phyloP scores from a whole-genome alignment of 208 protist species.

The Leishmania martiniquensis region DNA sequence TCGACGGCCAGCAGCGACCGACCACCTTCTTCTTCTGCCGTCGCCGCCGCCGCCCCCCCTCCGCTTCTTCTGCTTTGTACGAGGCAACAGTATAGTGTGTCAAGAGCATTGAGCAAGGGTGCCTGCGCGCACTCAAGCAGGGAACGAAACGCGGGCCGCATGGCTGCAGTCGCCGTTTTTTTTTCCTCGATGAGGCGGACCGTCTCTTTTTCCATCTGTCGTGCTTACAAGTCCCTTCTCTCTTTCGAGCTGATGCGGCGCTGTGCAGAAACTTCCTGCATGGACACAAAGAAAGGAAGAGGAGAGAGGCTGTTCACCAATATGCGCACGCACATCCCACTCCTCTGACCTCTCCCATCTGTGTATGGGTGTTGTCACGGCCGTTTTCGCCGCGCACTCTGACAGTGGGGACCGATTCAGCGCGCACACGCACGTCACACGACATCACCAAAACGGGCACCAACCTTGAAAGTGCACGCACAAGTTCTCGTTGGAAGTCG shows the following conservation, averaged over 20 bases:
- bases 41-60: not conserved
- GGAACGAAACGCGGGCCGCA: no score
- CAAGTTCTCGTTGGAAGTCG: slow-evolving; percentile 98
- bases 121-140: not conserved
- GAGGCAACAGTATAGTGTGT: not conserved
- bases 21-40: not conserved
- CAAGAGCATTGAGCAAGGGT: not conserved
- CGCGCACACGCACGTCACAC: not conserved
- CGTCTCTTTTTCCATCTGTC: not conserved
- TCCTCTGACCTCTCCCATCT: not conserved
- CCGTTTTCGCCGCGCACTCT: not conserved
- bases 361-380: not conserved
- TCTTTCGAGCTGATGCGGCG: no score
- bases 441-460: slow-evolving; percentile 97
- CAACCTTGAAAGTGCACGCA: slow-evolving; percentile 99
- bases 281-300: not conserved
- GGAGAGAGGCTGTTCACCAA: not conserved
- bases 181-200: no score
- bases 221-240: not conserved
- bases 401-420: not conserved
- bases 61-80: not conserved
- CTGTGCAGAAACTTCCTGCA: not conserved
- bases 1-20: not conserved
- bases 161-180: not conserved
- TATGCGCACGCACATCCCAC: not conserved